Percentiles rank a stretch among this genome's conserved stretches.
These are phyloP conservation scores for Kandelia obovata DNA, from an alignment of 345 rosid species.

Conservation along the genomic window DNA sequence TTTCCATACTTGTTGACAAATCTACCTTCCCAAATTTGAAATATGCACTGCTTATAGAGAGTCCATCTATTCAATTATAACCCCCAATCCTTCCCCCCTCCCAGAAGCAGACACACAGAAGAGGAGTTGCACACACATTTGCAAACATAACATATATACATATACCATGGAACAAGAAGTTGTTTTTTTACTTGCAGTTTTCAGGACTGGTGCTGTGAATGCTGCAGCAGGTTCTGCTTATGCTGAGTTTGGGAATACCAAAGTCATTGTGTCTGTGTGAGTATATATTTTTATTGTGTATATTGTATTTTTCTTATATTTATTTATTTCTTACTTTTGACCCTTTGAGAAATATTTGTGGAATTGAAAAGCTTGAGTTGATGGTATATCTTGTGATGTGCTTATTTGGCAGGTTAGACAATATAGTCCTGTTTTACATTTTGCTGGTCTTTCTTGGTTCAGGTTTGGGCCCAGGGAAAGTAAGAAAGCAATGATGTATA, in stretches of 20 bases:
- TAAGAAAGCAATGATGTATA: conserved; percentile 89
- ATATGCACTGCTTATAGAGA: no score
- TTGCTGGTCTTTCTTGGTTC: conserved; percentile 12
- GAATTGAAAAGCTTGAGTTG: not conserved
- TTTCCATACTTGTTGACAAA: no score
- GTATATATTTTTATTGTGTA: conserved; percentile 28
- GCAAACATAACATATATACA: no score
- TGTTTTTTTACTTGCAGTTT: conserved; percentile 42
- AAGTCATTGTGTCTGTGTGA: conserved; percentile 97
- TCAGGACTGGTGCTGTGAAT: conserved; percentile 78
- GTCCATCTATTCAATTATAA: no score
- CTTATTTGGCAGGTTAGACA: not conserved
- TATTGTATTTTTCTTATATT: not conserved
- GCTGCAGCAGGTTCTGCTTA: conserved; percentile 95
- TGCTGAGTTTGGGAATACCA: conserved; percentile 91
- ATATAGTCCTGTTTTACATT: not conserved
- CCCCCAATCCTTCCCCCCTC: no score
- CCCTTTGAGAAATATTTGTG: not conserved
- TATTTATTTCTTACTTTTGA: not conserved
- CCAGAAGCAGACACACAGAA: no score
- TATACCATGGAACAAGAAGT: not conserved
- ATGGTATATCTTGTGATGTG: not conserved
- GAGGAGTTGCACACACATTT: no score
- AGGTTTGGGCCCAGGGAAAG: conserved; percentile 99
- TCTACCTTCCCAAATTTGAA: no score